phyloP scores from a whole-genome alignment of 1,139 yeast species.

The Geotrichum klebahnii region DNA sequence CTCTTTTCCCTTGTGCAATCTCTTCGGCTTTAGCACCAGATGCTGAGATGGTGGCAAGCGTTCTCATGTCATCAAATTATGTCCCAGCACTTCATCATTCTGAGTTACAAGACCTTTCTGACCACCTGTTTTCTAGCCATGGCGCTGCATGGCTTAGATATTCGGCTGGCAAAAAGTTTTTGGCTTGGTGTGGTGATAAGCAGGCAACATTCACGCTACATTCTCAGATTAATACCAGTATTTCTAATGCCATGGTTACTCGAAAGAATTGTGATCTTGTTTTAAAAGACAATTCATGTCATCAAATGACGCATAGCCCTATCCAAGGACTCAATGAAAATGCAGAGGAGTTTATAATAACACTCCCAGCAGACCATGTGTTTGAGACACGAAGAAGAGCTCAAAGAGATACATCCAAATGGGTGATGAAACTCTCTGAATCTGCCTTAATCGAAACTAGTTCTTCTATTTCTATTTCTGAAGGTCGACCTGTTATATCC shows the following conservation, averaged over 20 bases:
- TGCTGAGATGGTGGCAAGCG: constrained; percentile 32
- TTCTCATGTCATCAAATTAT: constrained; percentile 32
- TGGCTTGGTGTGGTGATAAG: constrained; percentile 27
- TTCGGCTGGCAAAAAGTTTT: constrained; percentile 31
- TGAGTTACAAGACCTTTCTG: not conserved
- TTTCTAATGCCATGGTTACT: not conserved
- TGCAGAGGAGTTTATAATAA: not conserved
- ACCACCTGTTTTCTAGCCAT: constrained; percentile 27
- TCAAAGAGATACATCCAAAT: constrained; percentile 30
- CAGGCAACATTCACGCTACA: constrained; percentile 9
- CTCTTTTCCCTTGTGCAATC: constrained; percentile 29
- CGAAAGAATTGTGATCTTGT: not conserved
- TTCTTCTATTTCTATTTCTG: not conserved
- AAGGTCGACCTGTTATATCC: not conserved
- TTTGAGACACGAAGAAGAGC: constrained; percentile 24
- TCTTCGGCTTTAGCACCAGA: constrained; percentile 27
- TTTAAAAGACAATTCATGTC: not conserved
- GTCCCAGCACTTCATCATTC: constrained; percentile 25
- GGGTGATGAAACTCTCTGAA: constrained; percentile 33
- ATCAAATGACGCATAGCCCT: not conserved
- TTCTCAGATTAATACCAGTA: not conserved
- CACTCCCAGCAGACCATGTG: not conserved
- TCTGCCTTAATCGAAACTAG: constrained; percentile 3
- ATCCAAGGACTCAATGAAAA: not conserved
- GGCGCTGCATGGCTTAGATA: constrained; percentile 35